A percentile compares a stretch with the other conserved stretches of the same genome.
phyloP scores from a whole-genome alignment of 805 yeast genomes.

The Myxozyma mucilagina region DNA sequence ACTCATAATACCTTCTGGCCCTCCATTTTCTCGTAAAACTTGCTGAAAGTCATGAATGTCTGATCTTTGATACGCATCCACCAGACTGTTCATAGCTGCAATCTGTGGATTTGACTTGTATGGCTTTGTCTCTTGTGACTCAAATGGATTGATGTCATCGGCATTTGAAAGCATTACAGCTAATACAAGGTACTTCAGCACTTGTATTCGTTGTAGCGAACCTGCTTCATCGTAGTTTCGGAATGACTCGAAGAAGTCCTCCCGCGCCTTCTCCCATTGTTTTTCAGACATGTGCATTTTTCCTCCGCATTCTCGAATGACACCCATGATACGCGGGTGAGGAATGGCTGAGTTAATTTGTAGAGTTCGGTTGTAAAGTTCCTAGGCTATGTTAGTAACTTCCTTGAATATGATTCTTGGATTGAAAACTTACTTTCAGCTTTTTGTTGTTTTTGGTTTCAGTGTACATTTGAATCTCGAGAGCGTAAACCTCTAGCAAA shows the following conservation, averaged over 20 bases:
- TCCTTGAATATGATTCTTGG: neutral
- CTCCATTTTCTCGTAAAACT: constrained; percentile 23
- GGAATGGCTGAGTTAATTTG: constrained; percentile 62
- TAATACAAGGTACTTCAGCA: constrained; percentile 62
- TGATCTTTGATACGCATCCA: constrained; percentile 40
- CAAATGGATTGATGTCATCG: constrained; percentile 66
- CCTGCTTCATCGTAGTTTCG: constrained; percentile 68
- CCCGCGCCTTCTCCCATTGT: constrained; percentile 59
- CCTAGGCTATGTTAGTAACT: constrained; percentile 34
- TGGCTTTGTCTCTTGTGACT: constrained; percentile 67
- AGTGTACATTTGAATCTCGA: constrained; percentile 58
- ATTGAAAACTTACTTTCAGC: constrained; percentile 36
- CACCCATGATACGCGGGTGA: constrained; percentile 72
- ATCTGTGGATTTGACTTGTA: constrained; percentile 44
- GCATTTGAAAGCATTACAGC: constrained; percentile 58
- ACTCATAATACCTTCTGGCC: constrained; percentile 31
- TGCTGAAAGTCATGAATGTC: constrained; percentile 33
- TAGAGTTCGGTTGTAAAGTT: constrained; percentile 52
- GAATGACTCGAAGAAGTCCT: constrained; percentile 56
- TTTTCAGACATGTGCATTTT: constrained; percentile 60
- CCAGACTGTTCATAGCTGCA: constrained; percentile 38
- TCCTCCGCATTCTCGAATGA: constrained; percentile 77
- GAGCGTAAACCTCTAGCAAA: constrained; percentile 64
- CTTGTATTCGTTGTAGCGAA: constrained; percentile 56
- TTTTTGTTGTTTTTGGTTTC: constrained; percentile 43